Conservation (phyloP, 495 filamentous ascomycete genomes). For the Trichoderma parareesei region DNA sequence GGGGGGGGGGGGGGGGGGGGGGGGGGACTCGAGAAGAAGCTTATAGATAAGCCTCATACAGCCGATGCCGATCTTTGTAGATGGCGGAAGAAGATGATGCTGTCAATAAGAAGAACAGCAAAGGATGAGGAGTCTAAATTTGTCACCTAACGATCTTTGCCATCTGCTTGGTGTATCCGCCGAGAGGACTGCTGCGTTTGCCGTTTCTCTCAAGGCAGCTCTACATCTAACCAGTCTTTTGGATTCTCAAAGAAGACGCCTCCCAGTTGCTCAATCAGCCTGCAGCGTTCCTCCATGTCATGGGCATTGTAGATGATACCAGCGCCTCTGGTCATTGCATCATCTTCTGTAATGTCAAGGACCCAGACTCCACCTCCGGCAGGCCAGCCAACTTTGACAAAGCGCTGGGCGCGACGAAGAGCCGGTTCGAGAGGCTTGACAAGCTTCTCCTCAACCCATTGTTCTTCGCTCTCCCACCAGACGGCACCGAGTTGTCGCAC, state of each 20-base stretch:
- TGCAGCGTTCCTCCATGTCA: constrained; percentile 25
- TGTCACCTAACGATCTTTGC: too few relatives aligned
- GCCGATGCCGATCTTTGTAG: too few relatives aligned
- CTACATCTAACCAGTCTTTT: constrained; percentile 19
- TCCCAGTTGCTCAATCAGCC: constrained; percentile 20
- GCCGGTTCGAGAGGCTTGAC: not conserved
- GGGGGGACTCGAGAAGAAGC: too few relatives aligned
- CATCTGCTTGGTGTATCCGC: too few relatives aligned
- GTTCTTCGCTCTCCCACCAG: not conserved
- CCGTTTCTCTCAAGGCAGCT: not conserved
- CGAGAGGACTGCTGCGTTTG: too few relatives aligned
- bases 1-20: too few relatives aligned
- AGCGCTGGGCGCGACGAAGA: not conserved
- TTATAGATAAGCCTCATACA: too few relatives aligned
- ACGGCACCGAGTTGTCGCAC: not conserved
- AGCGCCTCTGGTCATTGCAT: constrained; percentile 15
- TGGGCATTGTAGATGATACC: constrained; percentile 19
- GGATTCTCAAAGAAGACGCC: constrained; percentile 22
- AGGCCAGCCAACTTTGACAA: constrained; percentile 16
- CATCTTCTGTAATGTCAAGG: constrained; percentile 15
- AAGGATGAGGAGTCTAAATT: too few relatives aligned
- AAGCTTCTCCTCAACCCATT: not conserved
- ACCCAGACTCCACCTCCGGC: constrained; percentile 20
- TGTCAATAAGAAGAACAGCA: too few relatives aligned
- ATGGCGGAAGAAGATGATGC: too few relatives aligned